Percentiles rank a stretch among this genome's conserved stretches.
Conservation (phyloP, 345 rosid genomes). For the Populus deltoides region DNA sequence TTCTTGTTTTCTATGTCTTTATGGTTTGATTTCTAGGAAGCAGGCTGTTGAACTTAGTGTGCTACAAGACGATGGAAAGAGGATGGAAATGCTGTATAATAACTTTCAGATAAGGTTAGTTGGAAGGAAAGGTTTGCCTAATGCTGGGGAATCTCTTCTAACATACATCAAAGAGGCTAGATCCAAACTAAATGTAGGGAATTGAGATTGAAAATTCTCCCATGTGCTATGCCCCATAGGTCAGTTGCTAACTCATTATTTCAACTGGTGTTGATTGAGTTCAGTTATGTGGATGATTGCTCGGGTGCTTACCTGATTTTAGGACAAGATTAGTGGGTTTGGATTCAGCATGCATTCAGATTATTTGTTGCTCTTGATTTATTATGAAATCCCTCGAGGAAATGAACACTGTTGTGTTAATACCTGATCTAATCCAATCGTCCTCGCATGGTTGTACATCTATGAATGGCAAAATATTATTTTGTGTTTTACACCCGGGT, state of each 20-base stretch:
- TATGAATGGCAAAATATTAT: too few relatives aligned
- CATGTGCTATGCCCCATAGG: not conserved
- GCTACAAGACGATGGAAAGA: slow-evolving; percentile 45
- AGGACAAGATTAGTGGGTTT: not conserved
- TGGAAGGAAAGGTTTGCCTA: slow-evolving; percentile 47
- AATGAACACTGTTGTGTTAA: too few relatives aligned
- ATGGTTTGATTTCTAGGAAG: slow-evolving; percentile 51
- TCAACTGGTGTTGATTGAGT: not conserved
- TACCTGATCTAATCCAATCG: too few relatives aligned
- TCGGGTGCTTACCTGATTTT: not conserved
- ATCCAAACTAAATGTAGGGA: slow-evolving; percentile 20
- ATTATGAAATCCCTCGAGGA: too few relatives aligned
- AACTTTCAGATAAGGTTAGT: slow-evolving; percentile 39
- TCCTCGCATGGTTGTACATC: too few relatives aligned
- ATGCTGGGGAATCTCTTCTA: slow-evolving; percentile 50
- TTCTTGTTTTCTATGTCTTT: slow-evolving; percentile 32
- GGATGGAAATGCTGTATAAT: slow-evolving; percentile 39
- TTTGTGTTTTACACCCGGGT: too few relatives aligned
- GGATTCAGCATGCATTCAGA: not conserved
- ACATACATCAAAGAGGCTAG: slow-evolving; percentile 48
- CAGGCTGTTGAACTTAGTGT: slow-evolving; percentile 51
- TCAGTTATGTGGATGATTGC: not conserved
- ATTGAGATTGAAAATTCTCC: not conserved
- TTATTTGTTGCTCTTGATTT: too few relatives aligned
- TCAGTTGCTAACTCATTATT: not conserved